These are phyloP conservation scores for Sporobolomyces phaffii DNA, from an alignment of 768 basidiomycete genomes.

Conservation along the genomic window DNA sequence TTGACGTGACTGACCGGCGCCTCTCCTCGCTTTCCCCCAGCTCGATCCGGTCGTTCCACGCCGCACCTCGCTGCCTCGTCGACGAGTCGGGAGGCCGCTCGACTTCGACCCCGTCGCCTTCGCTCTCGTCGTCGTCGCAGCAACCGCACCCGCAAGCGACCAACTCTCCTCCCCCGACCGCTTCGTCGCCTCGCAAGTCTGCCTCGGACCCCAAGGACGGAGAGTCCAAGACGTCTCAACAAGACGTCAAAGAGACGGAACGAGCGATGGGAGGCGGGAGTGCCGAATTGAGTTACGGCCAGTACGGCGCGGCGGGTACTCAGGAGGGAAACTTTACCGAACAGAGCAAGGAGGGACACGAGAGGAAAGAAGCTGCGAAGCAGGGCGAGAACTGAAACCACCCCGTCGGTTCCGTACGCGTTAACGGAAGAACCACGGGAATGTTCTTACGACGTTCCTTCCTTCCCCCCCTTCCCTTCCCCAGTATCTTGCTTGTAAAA, in stretches of 20 bases:
- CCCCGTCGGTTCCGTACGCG: no score
- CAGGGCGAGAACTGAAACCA: conserved; percentile 7
- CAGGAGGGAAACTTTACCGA: conserved; percentile 6
- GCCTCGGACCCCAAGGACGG: conserved; percentile 1
- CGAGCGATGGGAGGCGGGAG: neutral
- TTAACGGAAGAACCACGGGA: no score
- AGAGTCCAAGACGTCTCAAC: neutral
- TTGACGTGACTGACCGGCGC: no score
- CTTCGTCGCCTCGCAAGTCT: neutral
- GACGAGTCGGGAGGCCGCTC: no score
- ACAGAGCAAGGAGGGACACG: neutral
- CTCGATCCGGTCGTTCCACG: no score
- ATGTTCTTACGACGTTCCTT: no score
- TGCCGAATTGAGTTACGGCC: neutral
- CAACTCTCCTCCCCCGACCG: neutral
- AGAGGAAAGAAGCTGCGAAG: conserved; percentile 7
- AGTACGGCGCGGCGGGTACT: neutral
- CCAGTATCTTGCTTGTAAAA: no score
- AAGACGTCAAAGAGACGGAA: neutral
- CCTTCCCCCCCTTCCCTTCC: no score
- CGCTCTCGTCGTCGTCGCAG: neutral
- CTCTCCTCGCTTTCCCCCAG: no score
- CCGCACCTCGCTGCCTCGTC: no score
- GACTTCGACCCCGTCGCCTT: no score
- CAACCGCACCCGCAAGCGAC: neutral